These are phyloP conservation scores for Buddleja alternifolia DNA, from an alignment of 257 asterid species.

Conservation along the genomic window DNA sequence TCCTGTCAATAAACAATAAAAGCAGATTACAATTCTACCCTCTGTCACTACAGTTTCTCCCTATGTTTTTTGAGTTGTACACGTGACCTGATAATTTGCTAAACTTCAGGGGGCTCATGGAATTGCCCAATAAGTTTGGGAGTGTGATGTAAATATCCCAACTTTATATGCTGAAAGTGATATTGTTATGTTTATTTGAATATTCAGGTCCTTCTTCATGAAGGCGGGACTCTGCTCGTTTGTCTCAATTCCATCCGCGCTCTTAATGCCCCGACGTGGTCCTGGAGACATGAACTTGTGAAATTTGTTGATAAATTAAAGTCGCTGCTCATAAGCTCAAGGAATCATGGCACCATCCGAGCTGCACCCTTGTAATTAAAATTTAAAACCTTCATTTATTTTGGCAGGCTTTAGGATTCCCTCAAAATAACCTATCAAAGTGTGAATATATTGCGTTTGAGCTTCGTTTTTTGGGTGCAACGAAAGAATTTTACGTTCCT, in stretches of 20 bases:
- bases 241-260: slow-evolving; percentile 95
- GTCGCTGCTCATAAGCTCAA: slow-evolving; percentile 28
- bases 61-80: too few relatives aligned
- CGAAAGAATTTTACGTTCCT: not conserved
- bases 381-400: not conserved
- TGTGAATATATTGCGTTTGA: slow-evolving; percentile 33
- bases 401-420: slow-evolving; percentile 9
- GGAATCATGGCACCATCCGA: slow-evolving; percentile 42
- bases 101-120: too few relatives aligned
- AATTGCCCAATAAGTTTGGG: too few relatives aligned
- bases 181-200: slow-evolving; percentile 5
- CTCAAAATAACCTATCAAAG: not conserved
- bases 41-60: too few relatives aligned
- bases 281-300: slow-evolving; percentile 62
- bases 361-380: slow-evolving; percentile 39
- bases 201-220: slow-evolving; percentile 89
- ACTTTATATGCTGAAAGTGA: too few relatives aligned
- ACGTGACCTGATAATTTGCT: too few relatives aligned
- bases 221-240: slow-evolving; percentile 94
- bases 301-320: slow-evolving; percentile 45
- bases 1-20: too few relatives aligned
- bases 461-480: not conserved
- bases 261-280: slow-evolving; percentile 78
- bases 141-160: too few relatives aligned
- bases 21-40: too few relatives aligned